A percentile compares a stretch with the other conserved stretches of the same genome.
phyloP scores from a whole-genome alignment of 495 filamentous ascomycete species.

The Poronia punctata region DNA sequence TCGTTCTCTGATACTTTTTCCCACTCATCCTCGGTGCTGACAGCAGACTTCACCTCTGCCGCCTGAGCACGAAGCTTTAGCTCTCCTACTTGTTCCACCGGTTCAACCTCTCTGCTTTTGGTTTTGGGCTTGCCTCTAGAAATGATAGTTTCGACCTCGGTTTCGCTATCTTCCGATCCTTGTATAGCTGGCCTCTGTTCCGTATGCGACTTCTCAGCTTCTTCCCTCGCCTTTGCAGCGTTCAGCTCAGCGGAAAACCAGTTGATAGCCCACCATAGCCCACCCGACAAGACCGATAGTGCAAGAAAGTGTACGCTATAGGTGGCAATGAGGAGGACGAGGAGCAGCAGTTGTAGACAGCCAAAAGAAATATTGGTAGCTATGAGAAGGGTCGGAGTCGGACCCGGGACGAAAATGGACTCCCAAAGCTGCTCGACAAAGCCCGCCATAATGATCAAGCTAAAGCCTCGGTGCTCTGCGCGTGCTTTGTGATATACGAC shows the following conservation, averaged over 20 bases:
- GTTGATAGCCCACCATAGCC: conserved; percentile 89
- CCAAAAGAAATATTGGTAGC: conserved; percentile 90
- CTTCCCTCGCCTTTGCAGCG: conserved; percentile 55
- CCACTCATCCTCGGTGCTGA: conserved; percentile 55
- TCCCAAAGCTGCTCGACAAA: conserved; percentile 80
- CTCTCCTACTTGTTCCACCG: conserved; percentile 29
- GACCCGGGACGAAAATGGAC: conserved; percentile 86
- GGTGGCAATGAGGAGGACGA: conserved; percentile 70
- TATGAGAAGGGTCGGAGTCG: conserved; percentile 78
- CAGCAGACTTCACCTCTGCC: conserved; percentile 35
- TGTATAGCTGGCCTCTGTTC: conserved; percentile 24
- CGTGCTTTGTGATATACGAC: no score
- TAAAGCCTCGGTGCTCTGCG: no score
- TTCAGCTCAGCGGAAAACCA: conserved; percentile 87
- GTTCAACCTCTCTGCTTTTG: conserved; percentile 32
- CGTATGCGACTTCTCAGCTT: conserved; percentile 48
- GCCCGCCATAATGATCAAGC: conserved; percentile 62
- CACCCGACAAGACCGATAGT: conserved; percentile 67
- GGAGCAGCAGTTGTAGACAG: conserved; percentile 69
- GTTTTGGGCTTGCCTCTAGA: conserved; percentile 21
- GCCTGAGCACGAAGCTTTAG: conserved; percentile 31
- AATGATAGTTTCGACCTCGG: conserved; percentile 41
- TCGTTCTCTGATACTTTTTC: conserved; percentile 52
- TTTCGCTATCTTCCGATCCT: conserved; percentile 39
- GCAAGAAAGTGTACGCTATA: conserved; percentile 82